Percentiles rank a stretch among this genome's conserved stretches.
Conservation (phyloP, 331 rosid genomes). For the Arachis monticola region DNA sequence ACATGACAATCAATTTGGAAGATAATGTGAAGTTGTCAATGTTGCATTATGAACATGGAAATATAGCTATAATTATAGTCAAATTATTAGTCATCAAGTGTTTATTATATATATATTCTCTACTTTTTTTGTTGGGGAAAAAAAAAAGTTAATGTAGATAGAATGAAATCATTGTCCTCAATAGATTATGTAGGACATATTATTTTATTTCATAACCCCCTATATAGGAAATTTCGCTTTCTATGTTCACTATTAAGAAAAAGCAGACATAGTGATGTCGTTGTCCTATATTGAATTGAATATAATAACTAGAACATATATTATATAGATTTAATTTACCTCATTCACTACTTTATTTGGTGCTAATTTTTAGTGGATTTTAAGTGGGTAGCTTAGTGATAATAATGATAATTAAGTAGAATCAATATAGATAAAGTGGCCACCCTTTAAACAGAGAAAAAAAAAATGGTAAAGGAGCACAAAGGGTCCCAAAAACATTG, state of each 20-base stretch:
- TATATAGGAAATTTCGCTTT: too few relatives aligned
- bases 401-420: slow-evolving; percentile 2
- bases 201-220: background rate
- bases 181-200: background rate
- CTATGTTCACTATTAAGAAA: background rate
- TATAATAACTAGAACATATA: background rate
- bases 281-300: background rate
- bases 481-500: slow-evolving; percentile 5
- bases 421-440: slow-evolving; percentile 18
- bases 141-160: background rate
- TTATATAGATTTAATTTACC: background rate
- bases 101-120: too few relatives aligned
- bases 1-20: slow-evolving; percentile 17
- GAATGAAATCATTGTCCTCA: background rate
- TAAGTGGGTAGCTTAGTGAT: slow-evolving; percentile 7
- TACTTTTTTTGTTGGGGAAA: background rate
- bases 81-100: background rate
- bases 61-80: background rate
- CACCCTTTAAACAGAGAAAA: slow-evolving; percentile 1
- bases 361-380: slow-evolving; percentile 25
- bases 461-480: background rate
- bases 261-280: background rate
- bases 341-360: slow-evolving; percentile 10
- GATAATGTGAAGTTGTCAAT: slow-evolving; percentile 7
- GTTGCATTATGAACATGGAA: too few relatives aligned